Evolutionary conservation across 495 filamentous ascomycete genomes (phyloP).

Genomic region (Penicillium robsamsonii): DNA sequence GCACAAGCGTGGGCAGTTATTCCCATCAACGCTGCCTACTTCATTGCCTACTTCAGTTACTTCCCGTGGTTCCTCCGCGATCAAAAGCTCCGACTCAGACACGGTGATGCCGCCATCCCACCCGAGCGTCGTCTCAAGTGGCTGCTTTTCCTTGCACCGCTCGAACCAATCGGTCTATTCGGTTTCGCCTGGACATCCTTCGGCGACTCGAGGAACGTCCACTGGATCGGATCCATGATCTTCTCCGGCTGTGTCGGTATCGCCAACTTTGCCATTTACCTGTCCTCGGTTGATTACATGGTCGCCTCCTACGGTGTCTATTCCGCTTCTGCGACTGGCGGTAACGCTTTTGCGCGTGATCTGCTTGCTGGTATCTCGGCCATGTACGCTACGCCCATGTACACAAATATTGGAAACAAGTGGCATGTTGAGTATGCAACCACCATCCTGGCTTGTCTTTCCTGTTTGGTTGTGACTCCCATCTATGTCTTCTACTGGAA

Average conservation of each 20-base stretch:
- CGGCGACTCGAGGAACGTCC: conserved; percentile 48
- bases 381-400: conserved; percentile 45
- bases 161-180: conserved; percentile 62
- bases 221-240: conserved; percentile 62
- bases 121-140: conserved; percentile 36
- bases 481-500: conserved; percentile 54
- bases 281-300: conserved; percentile 80
- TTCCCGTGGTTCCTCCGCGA: conserved; percentile 60
- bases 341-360: conserved; percentile 54
- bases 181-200: conserved; percentile 64
- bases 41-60: conserved; percentile 62
- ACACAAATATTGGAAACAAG: conserved; percentile 38
- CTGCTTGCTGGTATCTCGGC: conserved; percentile 46
- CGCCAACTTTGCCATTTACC: conserved; percentile 67
- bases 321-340: conserved; percentile 71
- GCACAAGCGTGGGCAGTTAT: conserved; percentile 55
- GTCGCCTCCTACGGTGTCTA: conserved; percentile 72
- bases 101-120: conserved; percentile 27
- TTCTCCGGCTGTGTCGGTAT: conserved; percentile 59
- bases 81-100: conserved; percentile 33
- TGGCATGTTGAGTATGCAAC: conserved; percentile 42
- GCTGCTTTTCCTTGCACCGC: conserved; percentile 58
- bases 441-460: conserved; percentile 45
- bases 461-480: conserved; percentile 42
- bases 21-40: conserved; percentile 61